Percentiles rank a stretch among this genome's conserved stretches.
These are phyloP conservation scores for Bacidia rubella DNA, from an alignment of 495 filamentous ascomycete species.

Conservation along the genomic window DNA sequence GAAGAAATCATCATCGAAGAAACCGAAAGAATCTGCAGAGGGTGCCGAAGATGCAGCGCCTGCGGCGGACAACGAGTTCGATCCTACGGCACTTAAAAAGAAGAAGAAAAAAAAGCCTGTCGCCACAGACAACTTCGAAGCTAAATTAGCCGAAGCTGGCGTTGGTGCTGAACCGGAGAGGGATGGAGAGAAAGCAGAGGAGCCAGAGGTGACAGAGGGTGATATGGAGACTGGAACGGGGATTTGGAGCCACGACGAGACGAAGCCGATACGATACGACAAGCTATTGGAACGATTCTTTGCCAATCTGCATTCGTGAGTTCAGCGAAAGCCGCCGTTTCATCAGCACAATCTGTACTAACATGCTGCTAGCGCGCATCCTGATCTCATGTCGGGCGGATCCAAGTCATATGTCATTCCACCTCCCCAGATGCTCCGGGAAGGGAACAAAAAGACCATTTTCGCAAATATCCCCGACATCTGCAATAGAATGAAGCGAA, in stretches of 20 bases:
- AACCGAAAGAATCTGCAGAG: constrained; percentile 43
- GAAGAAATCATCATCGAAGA: constrained; percentile 53
- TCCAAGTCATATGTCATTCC: constrained; percentile 96
- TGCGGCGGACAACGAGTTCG: constrained; percentile 53
- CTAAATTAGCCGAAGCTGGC: constrained; percentile 63
- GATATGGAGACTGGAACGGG: constrained; percentile 85
- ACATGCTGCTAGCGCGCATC: constrained; percentile 54
- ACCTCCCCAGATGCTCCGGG: constrained; percentile 94
- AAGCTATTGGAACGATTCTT: constrained; percentile 83
- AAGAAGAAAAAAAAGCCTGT: constrained; percentile 89
- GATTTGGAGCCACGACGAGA: constrained; percentile 77
- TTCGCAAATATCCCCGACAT: constrained; percentile 96
- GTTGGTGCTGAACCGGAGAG: constrained; percentile 34
- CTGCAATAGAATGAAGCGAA: constrained; percentile 88
- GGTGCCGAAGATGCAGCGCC: constrained; percentile 41
- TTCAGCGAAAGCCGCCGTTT: no score
- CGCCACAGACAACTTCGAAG: constrained; percentile 66
- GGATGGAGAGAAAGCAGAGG: constrained; percentile 31
- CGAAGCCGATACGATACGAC: constrained; percentile 65
- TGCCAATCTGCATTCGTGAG: constrained; percentile 73
- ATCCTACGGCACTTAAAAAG: constrained; percentile 72
- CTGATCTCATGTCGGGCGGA: constrained; percentile 77
- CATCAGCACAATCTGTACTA: no score
- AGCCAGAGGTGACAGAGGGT: constrained; percentile 45
- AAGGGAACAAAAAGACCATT: constrained; percentile 99